Conservation (phyloP, 257 asterid species). For the Leptodermis oblonga region DNA sequence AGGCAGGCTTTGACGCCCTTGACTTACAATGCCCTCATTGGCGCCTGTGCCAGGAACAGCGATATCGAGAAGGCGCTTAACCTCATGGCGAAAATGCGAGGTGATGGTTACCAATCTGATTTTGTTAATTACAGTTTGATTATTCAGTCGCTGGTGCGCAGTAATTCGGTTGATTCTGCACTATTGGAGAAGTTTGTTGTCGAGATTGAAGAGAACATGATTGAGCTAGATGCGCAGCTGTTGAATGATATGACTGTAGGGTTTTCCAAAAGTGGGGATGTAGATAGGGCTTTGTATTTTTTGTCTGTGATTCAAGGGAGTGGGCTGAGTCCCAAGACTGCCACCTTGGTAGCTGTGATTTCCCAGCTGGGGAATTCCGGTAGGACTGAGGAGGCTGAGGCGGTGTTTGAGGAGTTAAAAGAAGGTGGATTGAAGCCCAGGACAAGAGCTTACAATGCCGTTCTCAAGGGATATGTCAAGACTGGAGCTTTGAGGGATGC, state of each 20-base stretch:
- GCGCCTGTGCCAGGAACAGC: constrained; percentile 87
- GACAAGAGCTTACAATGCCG: constrained; percentile 87
- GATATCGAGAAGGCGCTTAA: constrained; percentile 87
- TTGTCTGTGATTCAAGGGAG: constrained; percentile 67
- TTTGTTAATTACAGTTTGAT: constrained; percentile 79
- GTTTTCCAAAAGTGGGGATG: constrained; percentile 74
- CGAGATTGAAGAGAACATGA: constrained; percentile 65
- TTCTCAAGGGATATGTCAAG: constrained; percentile 79
- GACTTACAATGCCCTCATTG: constrained; percentile 88
- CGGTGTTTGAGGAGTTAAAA: constrained; percentile 79
- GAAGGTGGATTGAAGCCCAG: constrained; percentile 84
- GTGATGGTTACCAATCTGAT: constrained; percentile 85
- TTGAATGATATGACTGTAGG: constrained; percentile 72
- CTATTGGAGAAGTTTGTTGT: constrained; percentile 60
- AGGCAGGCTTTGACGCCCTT: constrained; percentile 72
- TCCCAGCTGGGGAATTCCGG: constrained; percentile 69
- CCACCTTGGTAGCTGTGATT: constrained; percentile 56
- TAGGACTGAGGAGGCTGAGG: constrained; percentile 92
- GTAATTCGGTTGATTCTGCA: constrained; percentile 44
- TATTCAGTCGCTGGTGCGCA: constrained; percentile 71
- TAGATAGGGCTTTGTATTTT: constrained; percentile 60
- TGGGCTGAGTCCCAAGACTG: constrained; percentile 71
- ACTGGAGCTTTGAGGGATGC: constrained; percentile 79
- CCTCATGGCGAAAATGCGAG: constrained; percentile 81
- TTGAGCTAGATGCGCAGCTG: constrained; percentile 78